Percentiles rank a stretch among this genome's conserved stretches.
Conservation (phyloP, 176 grass and related monocot species). For the Eleusine indica region DNA sequence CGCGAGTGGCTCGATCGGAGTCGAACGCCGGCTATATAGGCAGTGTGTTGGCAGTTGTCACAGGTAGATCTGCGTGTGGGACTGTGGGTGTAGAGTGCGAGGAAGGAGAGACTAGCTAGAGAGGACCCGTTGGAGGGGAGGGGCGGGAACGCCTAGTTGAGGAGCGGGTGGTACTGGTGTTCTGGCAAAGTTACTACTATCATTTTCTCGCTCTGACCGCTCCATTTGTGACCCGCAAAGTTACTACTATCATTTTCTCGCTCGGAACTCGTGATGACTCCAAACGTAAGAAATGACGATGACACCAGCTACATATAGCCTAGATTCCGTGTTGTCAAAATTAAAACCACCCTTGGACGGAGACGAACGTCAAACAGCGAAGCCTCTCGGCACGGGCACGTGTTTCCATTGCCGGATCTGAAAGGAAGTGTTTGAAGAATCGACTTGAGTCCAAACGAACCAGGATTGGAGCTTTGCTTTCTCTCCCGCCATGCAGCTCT, state of each 20-base stretch:
- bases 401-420: neutral
- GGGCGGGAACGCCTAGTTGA: neutral
- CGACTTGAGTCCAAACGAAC: too few relatives aligned
- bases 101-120: neutral
- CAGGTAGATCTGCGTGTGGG: neutral
- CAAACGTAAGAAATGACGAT: neutral
- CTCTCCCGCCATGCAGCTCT: too few relatives aligned
- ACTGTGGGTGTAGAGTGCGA: neutral
- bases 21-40: conserved; percentile 1
- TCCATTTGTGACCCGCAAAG: neutral
- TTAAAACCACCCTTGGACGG: neutral
- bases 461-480: too few relatives aligned
- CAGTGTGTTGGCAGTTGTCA: neutral
- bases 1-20: neutral
- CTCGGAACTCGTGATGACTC: neutral
- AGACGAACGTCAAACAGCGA: neutral
- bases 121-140: neutral
- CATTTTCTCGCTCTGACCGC: neutral
- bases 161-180: neutral
- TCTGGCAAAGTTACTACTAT: too few relatives aligned
- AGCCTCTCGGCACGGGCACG: neutral
- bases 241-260: neutral
- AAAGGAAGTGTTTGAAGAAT: neutral
- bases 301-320: neutral
- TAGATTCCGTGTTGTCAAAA: neutral